phyloP scores from a whole-genome alignment of 768 basidiomycete species.

The Pleurotus tuoliensis region DNA sequence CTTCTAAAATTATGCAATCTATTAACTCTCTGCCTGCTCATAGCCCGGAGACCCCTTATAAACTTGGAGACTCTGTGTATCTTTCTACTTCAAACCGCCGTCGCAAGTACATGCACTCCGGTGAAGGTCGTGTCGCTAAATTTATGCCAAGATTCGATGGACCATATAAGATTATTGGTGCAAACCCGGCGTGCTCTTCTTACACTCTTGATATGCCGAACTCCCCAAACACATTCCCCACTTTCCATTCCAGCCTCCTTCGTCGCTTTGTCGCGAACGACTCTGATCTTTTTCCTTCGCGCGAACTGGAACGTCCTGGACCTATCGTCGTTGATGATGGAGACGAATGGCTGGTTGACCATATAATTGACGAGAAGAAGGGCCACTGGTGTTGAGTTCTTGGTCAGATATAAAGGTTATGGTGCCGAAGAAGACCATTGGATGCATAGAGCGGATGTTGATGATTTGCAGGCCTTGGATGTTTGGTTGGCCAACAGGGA shows the following conservation, averaged over 20 bases:
- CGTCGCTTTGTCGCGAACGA: conserved; percentile 24
- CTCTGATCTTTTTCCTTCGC: conserved; percentile 22
- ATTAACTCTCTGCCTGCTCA: conserved; percentile 15
- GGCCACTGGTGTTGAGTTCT: conserved; percentile 15
- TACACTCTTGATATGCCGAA: conserved; percentile 19
- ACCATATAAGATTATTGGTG: conserved; percentile 16
- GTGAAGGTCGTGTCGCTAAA: conserved; percentile 26
- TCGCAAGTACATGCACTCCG: conserved; percentile 16
- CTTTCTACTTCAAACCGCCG: conserved; percentile 24
- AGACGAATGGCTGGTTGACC: conserved; percentile 8
- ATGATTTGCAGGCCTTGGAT: no score
- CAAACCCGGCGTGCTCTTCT: conserved; percentile 14
- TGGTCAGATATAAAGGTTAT: no score
- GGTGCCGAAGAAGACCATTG: no score
- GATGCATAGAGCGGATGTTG: no score
- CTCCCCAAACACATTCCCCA: conserved; percentile 18
- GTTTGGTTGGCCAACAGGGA: no score
- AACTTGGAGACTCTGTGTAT: conserved; percentile 28
- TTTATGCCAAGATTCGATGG: conserved; percentile 33
- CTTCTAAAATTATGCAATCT: conserved; percentile 21
- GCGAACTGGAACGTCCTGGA: conserved; percentile 11
- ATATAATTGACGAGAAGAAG: conserved; percentile 21
- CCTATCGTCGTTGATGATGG: conserved; percentile 17
- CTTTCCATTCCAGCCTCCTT: conserved; percentile 31
- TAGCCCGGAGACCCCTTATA: conserved; percentile 14